Conservation (phyloP, 2,329 filamentous ascomycete species). For the Sphaerulina musiva region DNA sequence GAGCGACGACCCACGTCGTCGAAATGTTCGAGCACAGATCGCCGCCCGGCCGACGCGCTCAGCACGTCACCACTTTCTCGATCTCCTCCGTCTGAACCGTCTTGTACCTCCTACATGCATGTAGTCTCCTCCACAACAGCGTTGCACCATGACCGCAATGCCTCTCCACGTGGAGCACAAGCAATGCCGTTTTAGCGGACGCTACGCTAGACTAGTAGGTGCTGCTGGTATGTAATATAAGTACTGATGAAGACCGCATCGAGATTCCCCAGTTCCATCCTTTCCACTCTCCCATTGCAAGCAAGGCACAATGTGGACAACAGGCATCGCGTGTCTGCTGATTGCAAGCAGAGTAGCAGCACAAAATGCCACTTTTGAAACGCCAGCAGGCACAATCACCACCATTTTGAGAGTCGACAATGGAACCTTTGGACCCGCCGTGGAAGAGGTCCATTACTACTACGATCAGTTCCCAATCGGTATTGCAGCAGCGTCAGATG, state of each 20-base stretch:
- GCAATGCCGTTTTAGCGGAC: background rate
- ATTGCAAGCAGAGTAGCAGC: conserved; percentile 15
- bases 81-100: background rate
- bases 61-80: background rate
- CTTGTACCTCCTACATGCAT: background rate
- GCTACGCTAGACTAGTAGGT: background rate
- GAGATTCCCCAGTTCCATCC: background rate
- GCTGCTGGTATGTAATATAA: background rate
- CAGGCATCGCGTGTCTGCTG: conserved; percentile 7
- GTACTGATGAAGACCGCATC: background rate
- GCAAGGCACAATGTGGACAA: background rate
- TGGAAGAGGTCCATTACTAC: conserved; percentile 47
- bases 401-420: conserved; percentile 41
- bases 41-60: background rate
- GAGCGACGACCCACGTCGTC: background rate
- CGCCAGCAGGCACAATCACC: conserved; percentile 17
- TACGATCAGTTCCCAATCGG: conserved; percentile 42
- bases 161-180: background rate
- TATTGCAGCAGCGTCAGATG: conserved; percentile 39
- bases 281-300: background rate
- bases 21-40: background rate
- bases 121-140: background rate
- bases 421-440: conserved; percentile 42
- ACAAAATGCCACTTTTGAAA: conserved; percentile 21
- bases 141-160: background rate